Conservation (phyloP, 352 stramenopile genomes). For the Phytophthora multivora region DNA sequence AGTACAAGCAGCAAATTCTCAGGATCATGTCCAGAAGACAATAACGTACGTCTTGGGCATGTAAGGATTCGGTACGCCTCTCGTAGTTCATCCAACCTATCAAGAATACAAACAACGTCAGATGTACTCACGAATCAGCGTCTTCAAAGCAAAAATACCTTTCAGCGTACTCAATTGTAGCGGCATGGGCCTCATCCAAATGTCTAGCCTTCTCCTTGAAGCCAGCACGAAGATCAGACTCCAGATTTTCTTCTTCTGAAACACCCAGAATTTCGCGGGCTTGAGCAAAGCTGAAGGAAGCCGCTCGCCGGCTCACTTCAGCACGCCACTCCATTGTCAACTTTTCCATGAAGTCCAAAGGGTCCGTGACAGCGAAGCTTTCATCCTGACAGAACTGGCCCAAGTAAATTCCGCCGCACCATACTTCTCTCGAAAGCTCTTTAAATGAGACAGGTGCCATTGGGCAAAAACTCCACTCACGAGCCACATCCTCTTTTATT, state of each 20-base stretch:
- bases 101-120: constrained; percentile 8
- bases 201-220: constrained; percentile 62
- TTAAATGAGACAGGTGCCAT: constrained; percentile 92
- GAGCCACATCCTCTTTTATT: constrained; percentile 88
- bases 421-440: constrained; percentile 91
- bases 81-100: constrained; percentile 47
- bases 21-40: constrained; percentile 74
- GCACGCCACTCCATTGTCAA: constrained; percentile 82
- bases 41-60: constrained; percentile 63
- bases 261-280: constrained; percentile 48
- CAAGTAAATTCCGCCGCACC: constrained; percentile 94
- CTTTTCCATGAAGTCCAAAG: constrained; percentile 85
- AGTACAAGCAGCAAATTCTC: constrained; percentile 74
- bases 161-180: constrained; percentile 36
- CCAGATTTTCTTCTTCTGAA: constrained; percentile 17
- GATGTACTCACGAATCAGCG: not conserved
- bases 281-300: constrained; percentile 39
- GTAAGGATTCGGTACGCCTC: constrained; percentile 77
- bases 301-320: constrained; percentile 51
- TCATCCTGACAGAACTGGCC: constrained; percentile 89
- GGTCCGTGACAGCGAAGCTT: constrained; percentile 85
- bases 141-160: constrained; percentile 33
- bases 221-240: constrained; percentile 43
- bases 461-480: constrained; percentile 90
- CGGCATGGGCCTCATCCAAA: constrained; percentile 36